Percentiles rank a stretch among this genome's conserved stretches.
phyloP scores from a whole-genome alignment of 2,329 filamentous ascomycete species.

The Monosporascus sp. region DNA sequence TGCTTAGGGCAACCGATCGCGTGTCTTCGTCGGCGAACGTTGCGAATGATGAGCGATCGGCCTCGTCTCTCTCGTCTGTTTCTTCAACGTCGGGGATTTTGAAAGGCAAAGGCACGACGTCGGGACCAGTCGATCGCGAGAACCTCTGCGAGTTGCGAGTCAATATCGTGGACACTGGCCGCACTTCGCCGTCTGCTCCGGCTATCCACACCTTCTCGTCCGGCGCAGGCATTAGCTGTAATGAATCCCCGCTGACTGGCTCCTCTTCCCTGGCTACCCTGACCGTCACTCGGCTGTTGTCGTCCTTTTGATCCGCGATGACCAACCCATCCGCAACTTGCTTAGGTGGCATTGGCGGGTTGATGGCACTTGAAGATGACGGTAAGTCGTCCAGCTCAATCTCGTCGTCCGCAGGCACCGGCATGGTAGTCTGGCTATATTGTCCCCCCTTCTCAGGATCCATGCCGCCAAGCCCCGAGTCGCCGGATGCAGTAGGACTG shows the following conservation, averaged over 20 bases:
- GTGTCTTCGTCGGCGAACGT: conserved; percentile 61
- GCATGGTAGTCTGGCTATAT: conserved; percentile 27
- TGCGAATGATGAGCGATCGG: conserved; percentile 62
- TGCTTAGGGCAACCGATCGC: conserved; percentile 18
- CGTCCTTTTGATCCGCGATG: conserved; percentile 32
- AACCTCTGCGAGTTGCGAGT: conserved; percentile 21
- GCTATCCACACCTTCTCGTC: conserved; percentile 30
- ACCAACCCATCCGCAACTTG: conserved; percentile 32
- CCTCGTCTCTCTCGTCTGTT: conserved; percentile 35
- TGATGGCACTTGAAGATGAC: conserved; percentile 24
- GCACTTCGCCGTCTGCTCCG: conserved; percentile 26
- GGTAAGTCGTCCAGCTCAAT: conserved; percentile 52
- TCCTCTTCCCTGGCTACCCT: conserved; percentile 47
- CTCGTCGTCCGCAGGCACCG: conserved; percentile 35
- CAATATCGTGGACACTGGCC: conserved; percentile 21
- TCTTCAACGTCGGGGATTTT: conserved; percentile 40
- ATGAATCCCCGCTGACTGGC: conserved; percentile 20
- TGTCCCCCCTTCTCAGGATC: conserved; percentile 36
- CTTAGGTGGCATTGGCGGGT: conserved; percentile 8
- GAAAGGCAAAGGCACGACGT: conserved; percentile 63
- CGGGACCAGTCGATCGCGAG: conserved; percentile 40
- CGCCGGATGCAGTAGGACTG: conserved; percentile 33
- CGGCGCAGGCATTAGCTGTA: conserved; percentile 14
- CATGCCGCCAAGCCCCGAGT: conserved; percentile 48
- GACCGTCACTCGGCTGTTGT: conserved; percentile 46